Conservation (phyloP, 495 filamentous ascomycete species). For the Neurospora sp. region DNA sequence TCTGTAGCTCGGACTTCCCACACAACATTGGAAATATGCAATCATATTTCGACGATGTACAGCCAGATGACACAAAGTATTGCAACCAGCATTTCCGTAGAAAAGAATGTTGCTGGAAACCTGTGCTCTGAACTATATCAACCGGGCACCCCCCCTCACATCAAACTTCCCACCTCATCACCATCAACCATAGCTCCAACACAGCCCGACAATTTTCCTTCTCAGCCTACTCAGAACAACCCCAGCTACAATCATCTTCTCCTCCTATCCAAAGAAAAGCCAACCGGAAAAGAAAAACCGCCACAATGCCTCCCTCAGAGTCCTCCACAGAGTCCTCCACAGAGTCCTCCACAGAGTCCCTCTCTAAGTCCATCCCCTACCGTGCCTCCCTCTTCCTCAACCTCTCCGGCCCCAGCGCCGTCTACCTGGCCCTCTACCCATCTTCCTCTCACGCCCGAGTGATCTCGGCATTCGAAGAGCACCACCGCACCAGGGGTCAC, state of each 20-base stretch:
- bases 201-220: background rate
- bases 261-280: background rate
- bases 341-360: too few relatives aligned
- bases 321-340: too few relatives aligned
- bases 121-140: background rate
- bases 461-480: background rate
- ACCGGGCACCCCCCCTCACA: too few relatives aligned
- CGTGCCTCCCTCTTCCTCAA: background rate
- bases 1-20: background rate
- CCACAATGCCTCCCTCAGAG: background rate
- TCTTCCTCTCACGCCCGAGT: background rate
- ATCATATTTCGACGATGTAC: background rate
- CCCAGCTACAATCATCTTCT: background rate
- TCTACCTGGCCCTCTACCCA: background rate
- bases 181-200: background rate
- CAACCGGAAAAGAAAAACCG: background rate
- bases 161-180: background rate
- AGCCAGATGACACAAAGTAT: too few relatives aligned
- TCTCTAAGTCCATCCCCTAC: background rate
- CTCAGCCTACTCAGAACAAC: background rate
- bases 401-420: background rate
- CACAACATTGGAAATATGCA: background rate
- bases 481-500: background rate
- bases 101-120: background rate
- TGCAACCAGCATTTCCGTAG: background rate